These are phyloP conservation scores for Dioscorea zingiberensis DNA, from an alignment of 106 monocot species.

Conservation along the genomic window DNA sequence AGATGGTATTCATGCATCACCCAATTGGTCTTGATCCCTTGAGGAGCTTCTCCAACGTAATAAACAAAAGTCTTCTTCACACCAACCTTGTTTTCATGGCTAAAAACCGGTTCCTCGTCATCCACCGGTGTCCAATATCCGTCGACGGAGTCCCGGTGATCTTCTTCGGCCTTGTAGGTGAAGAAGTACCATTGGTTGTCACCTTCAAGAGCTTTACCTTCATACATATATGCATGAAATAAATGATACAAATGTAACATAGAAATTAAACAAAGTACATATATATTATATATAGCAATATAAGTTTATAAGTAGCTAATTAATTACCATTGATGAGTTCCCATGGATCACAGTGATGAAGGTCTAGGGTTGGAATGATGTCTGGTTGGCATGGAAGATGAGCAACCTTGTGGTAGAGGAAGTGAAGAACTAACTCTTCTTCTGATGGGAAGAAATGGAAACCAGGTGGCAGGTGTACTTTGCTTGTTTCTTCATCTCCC, in stretches of 20 bases:
- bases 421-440: constrained; percentile 81
- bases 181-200: constrained; percentile 81
- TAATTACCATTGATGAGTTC: constrained; percentile 48
- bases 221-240: background rate
- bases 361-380: constrained; percentile 75
- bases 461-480: constrained; percentile 57
- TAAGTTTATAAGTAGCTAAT: no score
- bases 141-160: constrained; percentile 25
- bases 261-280: no score
- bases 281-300: no score
- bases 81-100: constrained; percentile 29
- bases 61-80: constrained; percentile 59
- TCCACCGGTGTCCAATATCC: constrained; percentile 51
- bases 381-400: constrained; percentile 55
- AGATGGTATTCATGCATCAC: constrained; percentile 87
- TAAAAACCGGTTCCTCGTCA: constrained; percentile 36
- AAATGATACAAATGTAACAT: no score
- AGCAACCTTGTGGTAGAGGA: constrained; percentile 57
- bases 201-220: constrained; percentile 76
- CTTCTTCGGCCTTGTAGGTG: constrained; percentile 7
- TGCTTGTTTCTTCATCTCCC: constrained; percentile 30
- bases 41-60: constrained; percentile 28
- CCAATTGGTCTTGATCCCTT: constrained; percentile 69
- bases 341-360: constrained; percentile 63
- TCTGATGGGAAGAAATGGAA: constrained; percentile 91